These are phyloP conservation scores for Chamaenerion angustifolium DNA, from an alignment of 345 rosid species.

Conservation along the genomic window DNA sequence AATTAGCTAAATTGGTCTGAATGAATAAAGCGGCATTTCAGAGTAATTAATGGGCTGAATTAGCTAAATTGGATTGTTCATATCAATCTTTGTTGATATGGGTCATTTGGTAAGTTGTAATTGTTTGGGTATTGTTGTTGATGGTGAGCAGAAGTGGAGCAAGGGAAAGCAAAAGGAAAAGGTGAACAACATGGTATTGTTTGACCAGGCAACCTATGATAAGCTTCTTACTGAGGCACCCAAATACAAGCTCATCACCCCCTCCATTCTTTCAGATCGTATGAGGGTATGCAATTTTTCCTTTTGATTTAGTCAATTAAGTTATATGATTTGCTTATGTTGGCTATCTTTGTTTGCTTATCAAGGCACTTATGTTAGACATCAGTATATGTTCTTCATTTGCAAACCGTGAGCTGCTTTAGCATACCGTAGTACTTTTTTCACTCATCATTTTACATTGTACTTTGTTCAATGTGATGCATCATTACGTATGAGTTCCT, in stretches of 20 bases:
- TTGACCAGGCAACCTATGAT: slow-evolving; percentile 33
- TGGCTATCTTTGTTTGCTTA: not conserved
- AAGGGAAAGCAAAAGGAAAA: slow-evolving; percentile 42
- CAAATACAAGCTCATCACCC: slow-evolving; percentile 33
- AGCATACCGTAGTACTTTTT: too few relatives aligned
- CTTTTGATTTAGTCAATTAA: not conserved
- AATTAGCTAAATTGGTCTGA: too few relatives aligned
- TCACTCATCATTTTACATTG: not conserved
- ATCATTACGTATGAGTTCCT: too few relatives aligned
- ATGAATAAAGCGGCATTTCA: too few relatives aligned
- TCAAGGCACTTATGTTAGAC: too few relatives aligned
- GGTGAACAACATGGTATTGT: slow-evolving; percentile 44
- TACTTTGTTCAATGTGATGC: not conserved
- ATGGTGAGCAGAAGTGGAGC: slow-evolving; percentile 29
- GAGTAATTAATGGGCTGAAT: too few relatives aligned
- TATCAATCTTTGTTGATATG: too few relatives aligned
- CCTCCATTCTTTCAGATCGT: slow-evolving; percentile 29
- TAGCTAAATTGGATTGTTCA: too few relatives aligned
- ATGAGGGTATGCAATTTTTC: slow-evolving; percentile 18
- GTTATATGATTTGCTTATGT: not conserved
- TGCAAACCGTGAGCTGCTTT: too few relatives aligned
- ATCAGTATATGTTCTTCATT: not conserved
- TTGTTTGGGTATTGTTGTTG: not conserved
- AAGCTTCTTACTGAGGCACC: slow-evolving; percentile 31
- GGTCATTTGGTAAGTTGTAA: not conserved